Evolutionary conservation across 164 flowering plant genomes (phyloP), one percentile per base, ranked within the genome.

Genomic region (Amborella trichopoda): DNA sequence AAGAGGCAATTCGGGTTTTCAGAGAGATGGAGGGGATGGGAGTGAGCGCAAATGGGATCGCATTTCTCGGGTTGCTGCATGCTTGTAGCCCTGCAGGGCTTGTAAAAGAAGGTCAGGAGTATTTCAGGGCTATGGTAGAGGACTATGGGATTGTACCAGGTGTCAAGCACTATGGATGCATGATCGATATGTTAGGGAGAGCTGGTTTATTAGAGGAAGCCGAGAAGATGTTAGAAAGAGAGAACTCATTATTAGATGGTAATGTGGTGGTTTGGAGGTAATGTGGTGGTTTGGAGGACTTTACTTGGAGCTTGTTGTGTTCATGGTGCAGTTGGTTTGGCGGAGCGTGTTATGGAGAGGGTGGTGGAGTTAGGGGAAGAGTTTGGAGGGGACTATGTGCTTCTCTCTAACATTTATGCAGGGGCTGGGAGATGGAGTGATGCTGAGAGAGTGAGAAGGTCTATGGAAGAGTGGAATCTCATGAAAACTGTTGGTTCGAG

Each of bases 31-130:
- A 41, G 40, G 40, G 42, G 22, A 14, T 11, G 32, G 45, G 50
- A 19, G 18, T 51, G 18, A 58, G 24, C 18, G 64, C 64, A 28
- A 55, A 64, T 45, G 28, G 44, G 21, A 49, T 64, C 30, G 55
- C 61, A 26, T 64, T 59, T 53, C 51, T 59, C 23, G 46, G 57
- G 26, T 42, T 64, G 37, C 14, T 64, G 47, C 40, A 28, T 55
- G 68, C 68, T 30, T 64, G 64, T 25, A 59, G 61, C 30, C 64
- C 59, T 37, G 68, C 60, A 14, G 61, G 68, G 20, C 26, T 64
- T 24, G 45, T 64, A 5, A 50, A 55, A 27, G 61, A 46, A 28
- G 68, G 64, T 22, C 49, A 43, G 16, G 27, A 22, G 13, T 24
- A 54, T 37, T 64, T 64, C 25, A 17, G 14, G 4, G 26, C 26